A percentile compares a stretch with the other conserved stretches of the same genome.
phyloP scores from a whole-genome alignment of 805 yeast species.

The Wickerhamiella parazyma region DNA sequence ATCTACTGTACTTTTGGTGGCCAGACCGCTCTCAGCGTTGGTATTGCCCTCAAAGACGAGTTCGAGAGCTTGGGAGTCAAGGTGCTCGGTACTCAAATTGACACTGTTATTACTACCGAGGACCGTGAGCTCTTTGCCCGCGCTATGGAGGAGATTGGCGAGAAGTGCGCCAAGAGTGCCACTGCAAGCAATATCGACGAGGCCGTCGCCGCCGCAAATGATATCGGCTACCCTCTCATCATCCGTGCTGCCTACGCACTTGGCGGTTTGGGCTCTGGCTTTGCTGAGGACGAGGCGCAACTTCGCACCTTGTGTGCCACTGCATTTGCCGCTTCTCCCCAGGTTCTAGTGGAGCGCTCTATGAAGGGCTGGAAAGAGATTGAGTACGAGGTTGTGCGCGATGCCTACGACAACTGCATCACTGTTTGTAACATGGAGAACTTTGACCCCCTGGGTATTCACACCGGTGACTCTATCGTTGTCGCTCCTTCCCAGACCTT shows the following conservation, averaged over 20 bases:
- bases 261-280: constrained; percentile 97
- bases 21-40: constrained; percentile 93
- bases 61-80: constrained; percentile 82
- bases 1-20: constrained; percentile 97
- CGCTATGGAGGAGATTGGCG: constrained; percentile 89
- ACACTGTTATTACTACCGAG: constrained; percentile 92
- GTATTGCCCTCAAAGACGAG: constrained; percentile 91
- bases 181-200: constrained; percentile 73
- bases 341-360: constrained; percentile 85
- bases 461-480: constrained; percentile 97
- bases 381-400: constrained; percentile 97
- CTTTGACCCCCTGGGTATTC: constrained; percentile 96
- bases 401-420: constrained; percentile 91
- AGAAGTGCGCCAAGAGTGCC: constrained; percentile 87
- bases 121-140: constrained; percentile 92
- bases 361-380: constrained; percentile 99
- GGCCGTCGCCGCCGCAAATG: constrained; percentile 70
- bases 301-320: constrained; percentile 70
- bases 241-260: constrained; percentile 95
- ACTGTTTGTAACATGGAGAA: constrained; percentile 99
- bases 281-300: constrained; percentile 78
- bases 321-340: constrained; percentile 94
- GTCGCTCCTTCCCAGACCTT: constrained; percentile 98
- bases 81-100: constrained; percentile 93
- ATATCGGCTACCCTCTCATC: constrained; percentile 88